Evolutionary conservation across 768 basidiomycete genomes (phyloP), one percentile per base, ranked within the genome.

Genomic region (Mycena chlorophos): DNA sequence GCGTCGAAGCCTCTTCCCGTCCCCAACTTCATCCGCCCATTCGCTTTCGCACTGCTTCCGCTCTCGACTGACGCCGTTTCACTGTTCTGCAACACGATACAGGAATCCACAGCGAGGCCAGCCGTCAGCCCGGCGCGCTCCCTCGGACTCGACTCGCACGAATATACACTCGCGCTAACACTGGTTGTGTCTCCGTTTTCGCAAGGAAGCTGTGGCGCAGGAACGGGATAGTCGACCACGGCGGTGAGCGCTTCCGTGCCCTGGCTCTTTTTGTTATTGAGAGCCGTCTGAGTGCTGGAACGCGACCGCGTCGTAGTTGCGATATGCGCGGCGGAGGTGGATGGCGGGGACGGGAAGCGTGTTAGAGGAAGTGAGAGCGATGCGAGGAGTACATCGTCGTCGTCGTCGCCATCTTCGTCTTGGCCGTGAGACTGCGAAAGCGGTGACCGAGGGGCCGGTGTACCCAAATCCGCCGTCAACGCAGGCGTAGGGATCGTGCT

Each of bases 401-500:
- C n/a, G n/a, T n/a, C n/a, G n/a, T n/a, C n/a, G n/a, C n/a, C n/a
- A n/a, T n/a, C n/a, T n/a, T n/a, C n/a, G n/a, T n/a, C n/a, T n/a
- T n/a, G n/a, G n/a, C n/a, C n/a, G n/a, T n/a, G n/a, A n/a, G n/a
- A n/a, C n/a, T n/a, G n/a, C n/a, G n/a, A n/a, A n/a, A n/a, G n/a
- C n/a, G n/a, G n/a, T n/a, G n/a, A n/a, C n/a, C n/a, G n/a, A n/a
- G n/a, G n/a, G n/a, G n/a, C n/a, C n/a, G n/a, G n/a, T n/a, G n/a
- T n/a, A n/a, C n/a, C n/a, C n/a, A n/a, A n/a, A n/a, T n/a, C n/a
- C n/a, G n/a, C n/a, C n/a, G n/a, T n/a, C n/a, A n/a, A n/a, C n/a
- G n/a, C n/a, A 8, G 31, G 31, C 17, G 31, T 8, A 17, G 31
- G 31, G 31, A 42, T 74, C 75, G 8, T 73, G 66, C n/a, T 52